phyloP scores from a whole-genome alignment of 345 rosid species.

The Eucalyptus sp. region DNA sequence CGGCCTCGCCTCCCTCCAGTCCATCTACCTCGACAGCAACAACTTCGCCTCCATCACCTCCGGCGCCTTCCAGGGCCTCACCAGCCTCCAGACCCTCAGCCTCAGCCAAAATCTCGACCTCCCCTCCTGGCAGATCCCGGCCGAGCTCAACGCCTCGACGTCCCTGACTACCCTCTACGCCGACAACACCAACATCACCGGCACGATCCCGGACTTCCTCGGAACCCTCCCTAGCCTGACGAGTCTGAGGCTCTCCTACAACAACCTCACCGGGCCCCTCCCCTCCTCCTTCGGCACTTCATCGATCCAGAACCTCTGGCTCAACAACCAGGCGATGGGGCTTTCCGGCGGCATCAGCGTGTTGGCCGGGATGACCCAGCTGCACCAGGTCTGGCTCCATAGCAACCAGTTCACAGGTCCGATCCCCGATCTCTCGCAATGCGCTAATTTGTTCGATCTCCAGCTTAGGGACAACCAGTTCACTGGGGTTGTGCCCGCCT shows the following conservation, averaged over 20 bases:
- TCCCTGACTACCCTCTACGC: slow-evolving; percentile 30
- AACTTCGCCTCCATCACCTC: slow-evolving; percentile 35
- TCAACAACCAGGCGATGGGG: slow-evolving; percentile 52
- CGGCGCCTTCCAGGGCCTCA: slow-evolving; percentile 52
- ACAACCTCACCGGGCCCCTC: slow-evolving; percentile 54
- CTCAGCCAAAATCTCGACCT: slow-evolving; percentile 19
- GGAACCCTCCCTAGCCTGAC: slow-evolving; percentile 27
- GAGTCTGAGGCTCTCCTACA: slow-evolving; percentile 50
- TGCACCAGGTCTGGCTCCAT: slow-evolving; percentile 63
- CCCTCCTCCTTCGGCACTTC: slow-evolving; percentile 49
- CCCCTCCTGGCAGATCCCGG: slow-evolving; percentile 48
- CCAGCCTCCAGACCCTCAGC: slow-evolving; percentile 32
- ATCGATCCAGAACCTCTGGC: slow-evolving; percentile 40
- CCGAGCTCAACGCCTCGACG: slow-evolving; percentile 27
- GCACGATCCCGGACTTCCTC: slow-evolving; percentile 54
- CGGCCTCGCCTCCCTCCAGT: slow-evolving; percentile 28
- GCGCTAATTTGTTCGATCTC: slow-evolving; percentile 38
- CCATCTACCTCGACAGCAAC: slow-evolving; percentile 32
- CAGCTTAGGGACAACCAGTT: slow-evolving; percentile 66
- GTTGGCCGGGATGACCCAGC: slow-evolving; percentile 37
- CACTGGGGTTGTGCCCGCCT: slow-evolving; percentile 49
- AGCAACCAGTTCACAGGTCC: slow-evolving; percentile 61
- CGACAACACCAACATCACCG: slow-evolving; percentile 22
- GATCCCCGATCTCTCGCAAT: slow-evolving; percentile 62
- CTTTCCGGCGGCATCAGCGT: slow-evolving; percentile 51